Percentiles rank a stretch among this genome's conserved stretches.
Evolutionary conservation across 139 green algal species (phyloP).

Genomic region (Micractinium conductrix): DNA sequence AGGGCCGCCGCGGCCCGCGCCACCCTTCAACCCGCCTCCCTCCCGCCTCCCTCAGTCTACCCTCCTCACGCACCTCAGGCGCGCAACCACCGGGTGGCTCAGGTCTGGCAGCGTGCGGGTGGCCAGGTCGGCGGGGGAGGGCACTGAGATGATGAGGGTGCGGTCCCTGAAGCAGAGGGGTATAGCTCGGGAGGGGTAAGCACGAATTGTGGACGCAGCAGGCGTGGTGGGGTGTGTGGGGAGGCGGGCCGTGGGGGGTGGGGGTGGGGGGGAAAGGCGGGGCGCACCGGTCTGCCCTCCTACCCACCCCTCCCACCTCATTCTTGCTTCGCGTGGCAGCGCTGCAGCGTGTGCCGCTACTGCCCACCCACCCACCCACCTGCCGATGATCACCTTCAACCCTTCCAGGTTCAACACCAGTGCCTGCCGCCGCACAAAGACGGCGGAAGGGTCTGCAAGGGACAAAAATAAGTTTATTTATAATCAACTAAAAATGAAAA

Average conservation of each 20-base stretch:
- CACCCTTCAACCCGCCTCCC: not conserved
- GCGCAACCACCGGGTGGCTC: constrained; percentile 25
- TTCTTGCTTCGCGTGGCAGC: no score
- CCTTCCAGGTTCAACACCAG: constrained; percentile 41
- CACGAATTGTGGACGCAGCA: not conserved
- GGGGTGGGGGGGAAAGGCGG: no score
- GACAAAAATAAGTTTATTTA: not conserved
- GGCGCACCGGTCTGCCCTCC: no score
- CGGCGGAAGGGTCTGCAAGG: constrained; percentile 32
- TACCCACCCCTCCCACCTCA: no score
- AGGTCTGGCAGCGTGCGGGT: constrained; percentile 16
- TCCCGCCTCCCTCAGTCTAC: not conserved
- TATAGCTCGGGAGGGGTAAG: not conserved
- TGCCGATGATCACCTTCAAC: constrained; percentile 37
- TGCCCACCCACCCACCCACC: constrained; percentile 8
- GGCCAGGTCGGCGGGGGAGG: constrained; percentile 6
- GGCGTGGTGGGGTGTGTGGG: no score
- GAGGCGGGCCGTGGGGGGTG: no score
- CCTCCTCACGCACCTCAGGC: not conserved
- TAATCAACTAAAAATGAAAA: not conserved
- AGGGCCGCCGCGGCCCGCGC: not conserved
- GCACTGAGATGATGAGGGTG: constrained; percentile 29
- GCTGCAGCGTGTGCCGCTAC: not conserved
- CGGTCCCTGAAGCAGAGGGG: constrained; percentile 1
- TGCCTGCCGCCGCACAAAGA: constrained; percentile 33